phyloP scores from a whole-genome alignment of 495 filamentous ascomycete species.

The Aspergillus ostianus region DNA sequence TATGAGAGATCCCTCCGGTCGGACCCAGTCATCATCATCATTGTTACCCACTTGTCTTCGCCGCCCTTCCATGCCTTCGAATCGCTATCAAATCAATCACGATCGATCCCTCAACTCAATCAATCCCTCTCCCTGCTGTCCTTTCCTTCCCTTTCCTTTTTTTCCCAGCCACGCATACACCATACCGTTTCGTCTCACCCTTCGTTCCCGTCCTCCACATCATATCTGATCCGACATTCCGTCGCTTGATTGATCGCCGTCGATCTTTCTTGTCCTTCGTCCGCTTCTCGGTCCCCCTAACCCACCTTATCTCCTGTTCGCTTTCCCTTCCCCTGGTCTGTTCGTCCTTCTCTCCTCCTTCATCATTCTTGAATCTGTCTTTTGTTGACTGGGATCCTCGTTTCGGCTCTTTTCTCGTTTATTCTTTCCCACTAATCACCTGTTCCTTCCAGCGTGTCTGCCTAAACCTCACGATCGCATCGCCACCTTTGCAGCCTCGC shows the following conservation, averaged over 20 bases:
- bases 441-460: slow-evolving; percentile 1
- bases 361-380: background rate
- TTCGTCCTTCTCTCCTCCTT: slow-evolving; percentile 2
- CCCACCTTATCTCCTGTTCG: slow-evolving; percentile 3
- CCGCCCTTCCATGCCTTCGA: background rate
- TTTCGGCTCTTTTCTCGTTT: background rate
- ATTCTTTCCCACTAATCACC: background rate
- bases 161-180: no score
- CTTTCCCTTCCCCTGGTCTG: background rate
- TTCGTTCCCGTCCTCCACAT: slow-evolving; percentile 11
- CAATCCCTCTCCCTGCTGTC: slow-evolving; percentile 1
- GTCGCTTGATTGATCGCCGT: slow-evolving; percentile 22
- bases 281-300: no score
- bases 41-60: slow-evolving; percentile 18
- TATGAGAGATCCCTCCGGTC: no score
- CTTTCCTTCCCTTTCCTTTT: slow-evolving; percentile 1
- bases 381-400: background rate
- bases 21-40: slow-evolving; percentile 7
- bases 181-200: no score
- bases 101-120: no score
- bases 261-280: slow-evolving; percentile 14
- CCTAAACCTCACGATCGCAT: background rate
- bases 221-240: slow-evolving; percentile 28
- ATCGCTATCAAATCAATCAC: background rate
- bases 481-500: background rate